Conservation (phyloP, 2,329 filamentous ascomycete genomes). For the Mycosphaerella arachidis region DNA sequence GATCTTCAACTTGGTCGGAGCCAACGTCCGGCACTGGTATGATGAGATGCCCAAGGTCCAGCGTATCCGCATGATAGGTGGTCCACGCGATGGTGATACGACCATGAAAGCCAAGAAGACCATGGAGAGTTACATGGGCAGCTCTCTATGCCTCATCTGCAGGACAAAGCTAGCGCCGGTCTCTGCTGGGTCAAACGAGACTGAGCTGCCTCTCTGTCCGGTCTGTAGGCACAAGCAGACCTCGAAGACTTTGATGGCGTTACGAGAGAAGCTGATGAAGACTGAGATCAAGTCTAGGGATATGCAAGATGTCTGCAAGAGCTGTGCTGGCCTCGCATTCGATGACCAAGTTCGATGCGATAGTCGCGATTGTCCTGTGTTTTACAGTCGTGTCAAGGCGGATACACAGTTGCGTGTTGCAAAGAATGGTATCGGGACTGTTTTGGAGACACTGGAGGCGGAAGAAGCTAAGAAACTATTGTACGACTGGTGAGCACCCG, state of each 20-base stretch:
- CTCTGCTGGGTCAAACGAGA: slow-evolving; percentile 16
- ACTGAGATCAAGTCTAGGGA: slow-evolving; percentile 62
- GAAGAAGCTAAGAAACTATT: slow-evolving; percentile 14
- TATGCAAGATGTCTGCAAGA: slow-evolving; percentile 69
- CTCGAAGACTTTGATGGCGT: slow-evolving; percentile 59
- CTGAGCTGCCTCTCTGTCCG: slow-evolving; percentile 51
- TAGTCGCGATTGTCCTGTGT: slow-evolving; percentile 87
- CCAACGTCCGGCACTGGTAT: slow-evolving; percentile 86
- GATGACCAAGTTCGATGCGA: slow-evolving; percentile 80
- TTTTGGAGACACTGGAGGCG: slow-evolving; percentile 40
- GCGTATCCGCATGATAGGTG: slow-evolving; percentile 60
- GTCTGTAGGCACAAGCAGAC: slow-evolving; percentile 49
- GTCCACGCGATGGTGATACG: slow-evolving; percentile 17
- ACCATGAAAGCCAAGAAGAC: slow-evolving; percentile 52
- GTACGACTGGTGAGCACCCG: neutral
- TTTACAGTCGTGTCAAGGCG: slow-evolving; percentile 71
- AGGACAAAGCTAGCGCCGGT: slow-evolving; percentile 51
- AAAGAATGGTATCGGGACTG: slow-evolving; percentile 37
- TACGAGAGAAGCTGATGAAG: slow-evolving; percentile 58
- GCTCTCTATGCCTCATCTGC: slow-evolving; percentile 75
- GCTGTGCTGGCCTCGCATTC: slow-evolving; percentile 69
- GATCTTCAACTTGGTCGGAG: slow-evolving; percentile 94
- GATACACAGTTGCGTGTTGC: slow-evolving; percentile 42
- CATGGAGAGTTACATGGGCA: slow-evolving; percentile 89
- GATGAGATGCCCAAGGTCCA: slow-evolving; percentile 94